Conservation (phyloP, 306 rosid species). For the Medicago lupulina region DNA sequence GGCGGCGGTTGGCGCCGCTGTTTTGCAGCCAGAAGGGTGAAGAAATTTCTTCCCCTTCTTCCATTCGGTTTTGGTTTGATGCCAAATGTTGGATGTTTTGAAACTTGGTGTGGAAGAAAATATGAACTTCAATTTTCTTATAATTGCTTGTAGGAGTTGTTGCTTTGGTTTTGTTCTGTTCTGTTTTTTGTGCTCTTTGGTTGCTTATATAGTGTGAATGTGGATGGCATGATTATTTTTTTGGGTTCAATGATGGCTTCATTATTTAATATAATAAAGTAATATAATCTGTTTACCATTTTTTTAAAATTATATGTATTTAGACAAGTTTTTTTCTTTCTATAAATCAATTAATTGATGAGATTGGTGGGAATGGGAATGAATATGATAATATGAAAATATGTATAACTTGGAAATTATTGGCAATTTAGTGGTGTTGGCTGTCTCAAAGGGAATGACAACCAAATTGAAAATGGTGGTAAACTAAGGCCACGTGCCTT, state of each 20-base stretch:
- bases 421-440: slow-evolving; percentile 43
- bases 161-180: slow-evolving; percentile 19
- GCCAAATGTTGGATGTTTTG: slow-evolving; percentile 19
- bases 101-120: slow-evolving; percentile 9
- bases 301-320: not conserved
- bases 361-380: slow-evolving; percentile 19
- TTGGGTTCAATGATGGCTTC: not conserved
- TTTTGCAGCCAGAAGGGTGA: slow-evolving; percentile 70
- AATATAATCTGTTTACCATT: not conserved
- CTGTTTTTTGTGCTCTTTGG: slow-evolving; percentile 24
- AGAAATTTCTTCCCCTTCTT: slow-evolving; percentile 48
- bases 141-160: not conserved
- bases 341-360: not conserved
- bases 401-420: slow-evolving; percentile 6
- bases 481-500: slow-evolving; percentile 46
- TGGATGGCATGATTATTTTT: not conserved
- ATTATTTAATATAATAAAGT: slow-evolving; percentile 16
- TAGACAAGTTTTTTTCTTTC: not conserved
- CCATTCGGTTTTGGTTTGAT: slow-evolving; percentile 45
- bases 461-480: slow-evolving; percentile 38
- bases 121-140: not conserved
- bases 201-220: slow-evolving; percentile 35
- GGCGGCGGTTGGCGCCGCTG: slow-evolving; percentile 36
- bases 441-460: slow-evolving; percentile 59
- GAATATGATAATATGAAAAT: not conserved